A percentile compares a stretch with the other conserved stretches of the same genome.
phyloP scores from a whole-genome alignment of 1,139 yeast species.

The Debaryomyces coudertii region DNA sequence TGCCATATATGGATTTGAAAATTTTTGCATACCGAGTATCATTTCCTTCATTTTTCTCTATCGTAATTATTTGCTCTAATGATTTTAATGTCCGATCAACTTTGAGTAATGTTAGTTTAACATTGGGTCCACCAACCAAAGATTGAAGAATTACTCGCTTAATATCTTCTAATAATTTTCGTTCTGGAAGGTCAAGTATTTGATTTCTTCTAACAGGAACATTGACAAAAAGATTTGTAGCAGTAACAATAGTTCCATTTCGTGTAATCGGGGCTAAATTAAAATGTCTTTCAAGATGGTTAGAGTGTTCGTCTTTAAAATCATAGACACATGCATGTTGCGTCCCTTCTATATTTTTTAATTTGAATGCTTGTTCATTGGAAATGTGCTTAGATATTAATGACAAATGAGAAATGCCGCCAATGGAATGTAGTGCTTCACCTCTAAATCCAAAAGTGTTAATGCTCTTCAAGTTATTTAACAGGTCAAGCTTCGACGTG shows the following conservation, averaged over 20 bases:
- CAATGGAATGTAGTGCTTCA: constrained; percentile 72
- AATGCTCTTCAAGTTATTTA: constrained; percentile 53
- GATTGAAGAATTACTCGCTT: constrained; percentile 38
- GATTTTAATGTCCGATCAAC: constrained; percentile 11
- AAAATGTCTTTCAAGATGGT: not conserved
- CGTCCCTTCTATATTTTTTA: not conserved
- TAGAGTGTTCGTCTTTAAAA: not conserved
- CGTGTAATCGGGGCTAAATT: not conserved
- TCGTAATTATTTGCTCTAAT: constrained; percentile 10
- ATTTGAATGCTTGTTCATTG: not conserved
- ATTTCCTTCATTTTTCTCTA: not conserved
- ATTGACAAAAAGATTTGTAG: constrained; percentile 52
- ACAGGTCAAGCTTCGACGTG: constrained; percentile 64
- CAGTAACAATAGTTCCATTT: constrained; percentile 56
- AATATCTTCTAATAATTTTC: constrained; percentile 31
- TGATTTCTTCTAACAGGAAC: constrained; percentile 60
- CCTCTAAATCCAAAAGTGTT: constrained; percentile 80
- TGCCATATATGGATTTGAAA: constrained; percentile 25
- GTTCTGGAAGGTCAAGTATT: constrained; percentile 24
- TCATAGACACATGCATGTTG: not conserved
- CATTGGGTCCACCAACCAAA: constrained; percentile 29
- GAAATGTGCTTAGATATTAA: constrained; percentile 35
- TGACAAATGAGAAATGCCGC: constrained; percentile 34
- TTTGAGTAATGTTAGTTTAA: constrained; percentile 24
- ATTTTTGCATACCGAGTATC: constrained; percentile 9